phyloP scores from a whole-genome alignment of 371 early-diverging fungal species.

The Mucor circinelloides region DNA sequence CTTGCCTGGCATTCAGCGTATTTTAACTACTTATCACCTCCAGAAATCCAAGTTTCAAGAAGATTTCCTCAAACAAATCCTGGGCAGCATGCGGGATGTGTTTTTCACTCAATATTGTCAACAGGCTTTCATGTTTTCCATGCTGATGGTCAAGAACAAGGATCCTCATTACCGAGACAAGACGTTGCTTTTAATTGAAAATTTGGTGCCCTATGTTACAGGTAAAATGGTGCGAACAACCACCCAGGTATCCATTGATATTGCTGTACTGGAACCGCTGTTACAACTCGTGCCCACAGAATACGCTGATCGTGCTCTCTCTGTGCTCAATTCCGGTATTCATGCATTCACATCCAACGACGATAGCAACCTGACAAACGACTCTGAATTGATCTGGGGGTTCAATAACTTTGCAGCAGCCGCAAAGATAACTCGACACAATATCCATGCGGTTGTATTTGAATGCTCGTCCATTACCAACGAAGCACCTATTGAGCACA shows the following conservation, averaged over 20 bases:
- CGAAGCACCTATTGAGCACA: slow-evolving; percentile 43
- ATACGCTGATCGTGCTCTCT: slow-evolving; percentile 67
- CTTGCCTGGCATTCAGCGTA: slow-evolving; percentile 51
- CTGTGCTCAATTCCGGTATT: slow-evolving; percentile 72
- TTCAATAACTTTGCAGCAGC: slow-evolving; percentile 34
- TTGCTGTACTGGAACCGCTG: slow-evolving; percentile 52
- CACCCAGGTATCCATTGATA: slow-evolving; percentile 27
- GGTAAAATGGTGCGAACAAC: slow-evolving; percentile 21
- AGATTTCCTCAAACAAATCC: slow-evolving; percentile 73
- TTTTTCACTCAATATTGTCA: slow-evolving; percentile 68
- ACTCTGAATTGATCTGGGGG: slow-evolving; percentile 38
- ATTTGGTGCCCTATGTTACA: slow-evolving; percentile 63
- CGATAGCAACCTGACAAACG: slow-evolving; percentile 13
- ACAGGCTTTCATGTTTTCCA: slow-evolving; percentile 64
- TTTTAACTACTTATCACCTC: slow-evolving; percentile 65
- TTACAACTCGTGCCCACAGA: slow-evolving; percentile 67
- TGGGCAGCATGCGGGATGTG: slow-evolving; percentile 60
- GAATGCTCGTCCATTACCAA: slow-evolving; percentile 52
- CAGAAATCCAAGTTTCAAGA: slow-evolving; percentile 70
- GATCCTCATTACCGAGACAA: slow-evolving; percentile 64
- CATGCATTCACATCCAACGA: slow-evolving; percentile 24
- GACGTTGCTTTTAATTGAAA: slow-evolving; percentile 64
- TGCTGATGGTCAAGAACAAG: slow-evolving; percentile 68
- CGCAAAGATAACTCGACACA: slow-evolving; percentile 45
- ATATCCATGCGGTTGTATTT: slow-evolving; percentile 56